Evolutionary conservation across 2,329 filamentous ascomycete genomes (phyloP), one percentile per base, ranked within the genome.

Genomic region (Colletotrichum gloeosporioides): DNA sequence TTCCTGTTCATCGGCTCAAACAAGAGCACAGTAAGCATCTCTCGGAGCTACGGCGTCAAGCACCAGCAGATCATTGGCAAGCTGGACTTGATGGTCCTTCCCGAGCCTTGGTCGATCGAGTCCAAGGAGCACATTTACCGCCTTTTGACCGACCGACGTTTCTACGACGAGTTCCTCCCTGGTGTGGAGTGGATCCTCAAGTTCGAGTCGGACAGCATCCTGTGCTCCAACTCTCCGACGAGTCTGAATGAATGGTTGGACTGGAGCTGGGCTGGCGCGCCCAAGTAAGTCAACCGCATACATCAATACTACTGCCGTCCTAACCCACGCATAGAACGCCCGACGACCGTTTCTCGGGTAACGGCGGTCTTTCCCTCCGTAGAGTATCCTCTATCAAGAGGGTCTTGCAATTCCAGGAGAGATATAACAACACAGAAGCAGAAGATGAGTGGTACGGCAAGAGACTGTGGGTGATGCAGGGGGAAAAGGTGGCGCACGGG

Each of bases 401-500:
- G 25, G 83, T 91, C 4, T 84, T 92, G 15, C 79, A 80, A 36
- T 89, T 89, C 78, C 89, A 91, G 77, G 82, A 82, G 25, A 86
- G 90, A n/a, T 85, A 84, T 78, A 89, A 89, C 81, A 82, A 90
- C 79, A 86, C 86, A 13, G 84, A 88, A 49, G 84, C 89, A 53
- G 90, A 92, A 80, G 90, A 91, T 71, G 86, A 89, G 75, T 92
- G 90, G 90, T 89, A 91, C 75, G 86, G 87, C 15, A 85, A 86
- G 77, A 86, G 89, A 4, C 80, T 91, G 31, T 86, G 85, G 67
- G 80, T 86, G 39, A 80, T 90, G 32, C 88, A 89, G 1, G 88
- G 87, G 25, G 87, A 87, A 10, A 88, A 85, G 73, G 87, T 91
- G 27, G 88, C 90, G 2, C 79, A 84, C 10, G 82, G 81, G 79